Evolutionary conservation across 2,329 filamentous ascomycete genomes (phyloP), one percentile per base, ranked within the genome.

Genomic region (Aspergillus sp.): DNA sequence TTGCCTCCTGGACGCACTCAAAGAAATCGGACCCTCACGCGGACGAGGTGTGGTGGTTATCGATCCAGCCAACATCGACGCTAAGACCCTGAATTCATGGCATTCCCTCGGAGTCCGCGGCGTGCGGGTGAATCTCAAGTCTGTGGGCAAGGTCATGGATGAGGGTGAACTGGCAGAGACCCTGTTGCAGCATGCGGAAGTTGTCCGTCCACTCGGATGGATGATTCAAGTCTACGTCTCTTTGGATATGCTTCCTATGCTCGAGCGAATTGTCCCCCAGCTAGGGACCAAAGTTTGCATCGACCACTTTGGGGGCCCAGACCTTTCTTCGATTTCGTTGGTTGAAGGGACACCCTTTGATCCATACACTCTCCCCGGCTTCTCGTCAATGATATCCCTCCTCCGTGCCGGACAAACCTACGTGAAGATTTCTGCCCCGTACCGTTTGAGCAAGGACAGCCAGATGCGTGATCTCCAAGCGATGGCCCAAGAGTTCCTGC

Each of bases 341-440:
- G 37, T 38, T 4, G 49, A 55, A 8, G 44, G 47, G 28, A 8
- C 33, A 9, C 13, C 53, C 13, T 56, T 65, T 38, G 57, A 70
- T 56, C 72, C 69, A 5, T 78, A 75, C 46, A 51, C 61, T 2
- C 57, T 81, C 5, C 59, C 65, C 1, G 78, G 77, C 0, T 81
- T 81, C 51, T 48, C 58, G 2, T 69, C 74, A 0, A 57, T 82
- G 31, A 57, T 77, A 1, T 58, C 65, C 5, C 57, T 83, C 6
- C 62, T 79, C 29, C 59, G 66, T 13, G 54, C 54, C 7, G 75
- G 76, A 1, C 63, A 68, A 26, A 77, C 75, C 1, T 83, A 73
- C 56, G 69, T 81, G 43, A 83, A 83, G 53, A 53, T 82, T 1
- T 83, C 79, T 0, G 81, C 74, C 0, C 72, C 77, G 0, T 83